Conservation (phyloP, 176 grass and related monocot genomes). For the Oryza officinalis region DNA sequence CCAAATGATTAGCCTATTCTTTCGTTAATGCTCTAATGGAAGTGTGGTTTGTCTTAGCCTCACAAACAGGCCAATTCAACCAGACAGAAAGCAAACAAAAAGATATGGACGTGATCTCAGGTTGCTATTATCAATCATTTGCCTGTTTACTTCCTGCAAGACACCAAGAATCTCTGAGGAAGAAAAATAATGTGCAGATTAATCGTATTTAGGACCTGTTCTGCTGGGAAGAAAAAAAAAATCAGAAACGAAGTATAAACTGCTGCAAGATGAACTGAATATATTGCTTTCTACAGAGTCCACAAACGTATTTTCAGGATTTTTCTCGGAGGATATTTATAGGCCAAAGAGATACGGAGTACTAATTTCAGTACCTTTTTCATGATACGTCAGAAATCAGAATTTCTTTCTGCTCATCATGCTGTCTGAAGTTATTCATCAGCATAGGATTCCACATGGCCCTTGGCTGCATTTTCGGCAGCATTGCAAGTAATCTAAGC, state of each 20-base stretch:
- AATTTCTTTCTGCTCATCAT: slow-evolving; percentile 38
- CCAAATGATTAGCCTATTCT: slow-evolving; percentile 56
- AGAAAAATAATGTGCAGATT: slow-evolving; percentile 32
- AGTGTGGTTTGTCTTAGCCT: slow-evolving; percentile 34
- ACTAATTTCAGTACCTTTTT: background rate
- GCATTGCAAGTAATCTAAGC: slow-evolving; percentile 39
- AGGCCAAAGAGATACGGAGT: background rate
- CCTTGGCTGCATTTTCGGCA: slow-evolving; percentile 40
- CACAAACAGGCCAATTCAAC: slow-evolving; percentile 39
- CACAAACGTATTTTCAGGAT: slow-evolving; percentile 10
- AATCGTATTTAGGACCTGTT: slow-evolving; percentile 6
- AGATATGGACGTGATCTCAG: slow-evolving; percentile 53
- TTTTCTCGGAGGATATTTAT: slow-evolving; percentile 17
- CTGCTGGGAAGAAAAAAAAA: background rate
- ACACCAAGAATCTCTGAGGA: slow-evolving; percentile 55
- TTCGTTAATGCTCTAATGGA: slow-evolving; percentile 36
- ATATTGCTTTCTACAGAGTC: background rate
- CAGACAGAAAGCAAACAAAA: slow-evolving; percentile 61
- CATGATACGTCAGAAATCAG: slow-evolving; percentile 3
- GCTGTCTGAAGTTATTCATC: slow-evolving; percentile 48
- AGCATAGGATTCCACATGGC: slow-evolving; percentile 52
- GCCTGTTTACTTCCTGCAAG: slow-evolving; percentile 49
- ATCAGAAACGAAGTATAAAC: background rate
- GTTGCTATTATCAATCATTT: slow-evolving; percentile 49
- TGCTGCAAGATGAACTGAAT: slow-evolving; percentile 28